Percentiles rank a stretch among this genome's conserved stretches.
These are phyloP conservation scores for Chlorella ohadii DNA, from an alignment of 139 green algal genomes.

Conservation along the genomic window DNA sequence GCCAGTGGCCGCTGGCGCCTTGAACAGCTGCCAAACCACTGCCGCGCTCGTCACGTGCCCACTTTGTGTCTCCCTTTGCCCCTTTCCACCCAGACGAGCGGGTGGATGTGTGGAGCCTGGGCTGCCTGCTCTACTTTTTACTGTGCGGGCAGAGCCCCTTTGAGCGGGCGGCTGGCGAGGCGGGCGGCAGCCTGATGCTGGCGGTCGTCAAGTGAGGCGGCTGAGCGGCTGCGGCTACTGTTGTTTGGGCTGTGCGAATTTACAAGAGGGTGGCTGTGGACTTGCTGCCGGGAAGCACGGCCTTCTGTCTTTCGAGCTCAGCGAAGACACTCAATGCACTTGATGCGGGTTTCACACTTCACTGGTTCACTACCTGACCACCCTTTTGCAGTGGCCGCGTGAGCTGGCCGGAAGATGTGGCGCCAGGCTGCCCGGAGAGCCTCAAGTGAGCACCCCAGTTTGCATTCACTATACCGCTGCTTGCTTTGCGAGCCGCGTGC, in stretches of 20 bases:
- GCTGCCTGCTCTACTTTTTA: slow-evolving; percentile 83
- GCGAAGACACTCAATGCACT: too few species aligned
- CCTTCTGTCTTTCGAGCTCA: too few species aligned
- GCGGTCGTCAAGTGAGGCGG: slow-evolving; percentile 76
- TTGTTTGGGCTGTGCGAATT: too few species aligned
- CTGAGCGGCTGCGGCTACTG: too few species aligned
- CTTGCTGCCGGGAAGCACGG: too few species aligned
- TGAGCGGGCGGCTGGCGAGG: slow-evolving; percentile 73
- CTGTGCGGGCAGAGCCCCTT: slow-evolving; percentile 87
- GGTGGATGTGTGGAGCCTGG: slow-evolving; percentile 89
- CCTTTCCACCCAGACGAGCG: slow-evolving; percentile 31
- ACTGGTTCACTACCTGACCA: too few species aligned
- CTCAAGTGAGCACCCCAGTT: slow-evolving; percentile 32
- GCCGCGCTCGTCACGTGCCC: too few species aligned
- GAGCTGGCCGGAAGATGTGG: slow-evolving; percentile 41
- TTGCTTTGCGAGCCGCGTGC: too few species aligned
- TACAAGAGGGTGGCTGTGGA: too few species aligned
- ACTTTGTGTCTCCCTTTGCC: neutral
- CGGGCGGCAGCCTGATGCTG: slow-evolving; percentile 84
- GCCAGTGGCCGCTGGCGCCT: too few species aligned
- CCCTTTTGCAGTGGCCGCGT: slow-evolving; percentile 51
- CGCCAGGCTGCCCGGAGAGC: neutral
- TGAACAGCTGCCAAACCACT: too few species aligned
- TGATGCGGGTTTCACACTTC: too few species aligned
- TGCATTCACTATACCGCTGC: neutral